Conservation (phyloP, 2,329 filamentous ascomycete genomes). For the Annulohypoxylon truncatum region DNA sequence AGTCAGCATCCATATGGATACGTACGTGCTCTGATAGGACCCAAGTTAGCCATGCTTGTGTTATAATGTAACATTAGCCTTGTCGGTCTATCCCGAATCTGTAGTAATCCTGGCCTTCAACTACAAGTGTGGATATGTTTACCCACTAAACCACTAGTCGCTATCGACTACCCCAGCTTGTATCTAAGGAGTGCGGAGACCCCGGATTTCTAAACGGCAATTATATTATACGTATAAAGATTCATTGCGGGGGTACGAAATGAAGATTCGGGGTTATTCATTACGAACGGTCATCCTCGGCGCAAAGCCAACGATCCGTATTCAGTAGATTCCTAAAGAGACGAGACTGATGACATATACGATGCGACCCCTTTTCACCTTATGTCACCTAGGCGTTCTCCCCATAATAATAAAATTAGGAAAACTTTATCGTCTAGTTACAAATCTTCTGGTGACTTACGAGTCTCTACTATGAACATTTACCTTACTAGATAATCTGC, state of each 20-base stretch:
- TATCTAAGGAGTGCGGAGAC: slow-evolving; percentile 22
- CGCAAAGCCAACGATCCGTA: background rate
- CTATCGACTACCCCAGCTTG: slow-evolving; percentile 14
- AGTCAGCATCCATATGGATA: background rate
- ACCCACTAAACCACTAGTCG: background rate
- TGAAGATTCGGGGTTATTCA: background rate
- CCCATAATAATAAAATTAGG: background rate
- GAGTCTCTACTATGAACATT: background rate
- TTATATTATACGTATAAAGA: slow-evolving; percentile 6
- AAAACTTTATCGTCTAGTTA: too few relatives aligned
- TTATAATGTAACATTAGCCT: background rate
- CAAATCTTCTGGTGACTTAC: background rate
- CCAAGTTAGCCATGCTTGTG: background rate
- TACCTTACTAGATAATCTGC: background rate
- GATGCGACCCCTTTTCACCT: background rate
- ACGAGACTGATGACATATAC: background rate
- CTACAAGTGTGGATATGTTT: slow-evolving; percentile 2
- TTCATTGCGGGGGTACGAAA: slow-evolving; percentile 10
- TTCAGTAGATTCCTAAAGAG: background rate
- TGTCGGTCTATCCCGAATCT: background rate
- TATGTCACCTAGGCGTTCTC: background rate
- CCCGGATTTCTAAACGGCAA: slow-evolving; percentile 26
- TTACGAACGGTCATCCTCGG: background rate
- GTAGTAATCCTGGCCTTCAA: background rate
- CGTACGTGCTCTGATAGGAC: background rate